Percentiles rank a stretch among this genome's conserved stretches.
phyloP scores from a whole-genome alignment of 2,329 filamentous ascomycete genomes.

The Ilyonectria sp. region DNA sequence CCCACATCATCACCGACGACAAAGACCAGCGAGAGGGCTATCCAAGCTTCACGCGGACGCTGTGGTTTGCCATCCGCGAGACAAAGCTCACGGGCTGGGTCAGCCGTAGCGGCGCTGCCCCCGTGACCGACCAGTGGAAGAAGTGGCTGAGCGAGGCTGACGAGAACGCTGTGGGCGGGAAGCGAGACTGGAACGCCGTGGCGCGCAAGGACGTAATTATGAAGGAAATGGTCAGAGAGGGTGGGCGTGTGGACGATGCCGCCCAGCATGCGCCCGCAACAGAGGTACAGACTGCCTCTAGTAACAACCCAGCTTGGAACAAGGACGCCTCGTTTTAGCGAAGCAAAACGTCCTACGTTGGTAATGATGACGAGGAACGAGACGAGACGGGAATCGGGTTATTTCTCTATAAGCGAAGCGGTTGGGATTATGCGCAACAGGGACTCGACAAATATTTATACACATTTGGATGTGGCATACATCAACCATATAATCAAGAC shows the following conservation, averaged over 20 bases:
- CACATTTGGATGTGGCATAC: not conserved
- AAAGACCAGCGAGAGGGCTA: conserved; percentile 56
- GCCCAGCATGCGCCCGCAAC: conserved; percentile 50
- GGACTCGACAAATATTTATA: not conserved
- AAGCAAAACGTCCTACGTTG: not conserved
- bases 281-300: conserved; percentile 42
- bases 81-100: conserved; percentile 69
- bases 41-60: conserved; percentile 68
- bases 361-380: conserved; percentile 9
- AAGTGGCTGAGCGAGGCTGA: conserved; percentile 68
- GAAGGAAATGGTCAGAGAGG: conserved; percentile 47
- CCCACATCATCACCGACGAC: conserved; percentile 50
- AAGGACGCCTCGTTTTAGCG: conserved; percentile 46
- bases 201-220: conserved; percentile 65
- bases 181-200: conserved; percentile 63
- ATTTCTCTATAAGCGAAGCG: not conserved
- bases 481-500: not conserved
- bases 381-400: not conserved
- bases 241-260: conserved; percentile 44
- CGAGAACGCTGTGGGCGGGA: conserved; percentile 50
- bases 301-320: conserved; percentile 37
- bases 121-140: conserved; percentile 67
- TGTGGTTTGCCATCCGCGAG: conserved; percentile 73
- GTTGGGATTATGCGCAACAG: not conserved
- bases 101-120: conserved; percentile 64